These are phyloP conservation scores for Candida montana DNA, from an alignment of 805 yeast species.

Conservation along the genomic window DNA sequence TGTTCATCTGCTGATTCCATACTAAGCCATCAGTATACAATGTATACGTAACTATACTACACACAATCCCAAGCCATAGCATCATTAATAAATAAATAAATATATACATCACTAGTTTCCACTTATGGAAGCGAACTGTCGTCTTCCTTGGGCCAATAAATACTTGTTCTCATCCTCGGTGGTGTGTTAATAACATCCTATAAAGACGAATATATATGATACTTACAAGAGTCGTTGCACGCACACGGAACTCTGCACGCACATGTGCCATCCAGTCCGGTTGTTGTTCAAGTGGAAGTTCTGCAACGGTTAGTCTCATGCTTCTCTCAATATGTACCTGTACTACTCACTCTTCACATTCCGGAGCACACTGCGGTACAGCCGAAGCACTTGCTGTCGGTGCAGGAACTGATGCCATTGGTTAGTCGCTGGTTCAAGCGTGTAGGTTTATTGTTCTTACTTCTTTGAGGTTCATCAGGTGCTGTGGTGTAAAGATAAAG, in stretches of 20 bases:
- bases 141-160: constrained; percentile 2
- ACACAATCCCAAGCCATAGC: too few species aligned
- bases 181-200: background rate
- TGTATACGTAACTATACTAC: too few species aligned
- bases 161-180: constrained; percentile 8
- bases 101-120: too few species aligned
- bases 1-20: too few species aligned
- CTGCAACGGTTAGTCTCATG: background rate
- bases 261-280: constrained; percentile 1
- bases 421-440: background rate
- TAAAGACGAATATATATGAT: background rate
- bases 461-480: constrained; percentile 4
- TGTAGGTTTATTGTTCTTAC: background rate
- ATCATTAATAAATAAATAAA: too few species aligned
- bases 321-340: background rate
- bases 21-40: too few species aligned
- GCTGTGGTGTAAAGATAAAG: background rate
- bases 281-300: constrained; percentile 2
- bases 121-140: background rate
- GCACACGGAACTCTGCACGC: constrained; percentile 2
- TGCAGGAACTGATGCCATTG: constrained; percentile 1
- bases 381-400: constrained; percentile 3
- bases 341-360: constrained; percentile 2
- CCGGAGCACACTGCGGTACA: constrained; percentile 3
- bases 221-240: constrained; percentile 2